These are phyloP conservation scores for Penicillium mononematosum DNA, from an alignment of 495 filamentous ascomycete species.

Conservation along the genomic window DNA sequence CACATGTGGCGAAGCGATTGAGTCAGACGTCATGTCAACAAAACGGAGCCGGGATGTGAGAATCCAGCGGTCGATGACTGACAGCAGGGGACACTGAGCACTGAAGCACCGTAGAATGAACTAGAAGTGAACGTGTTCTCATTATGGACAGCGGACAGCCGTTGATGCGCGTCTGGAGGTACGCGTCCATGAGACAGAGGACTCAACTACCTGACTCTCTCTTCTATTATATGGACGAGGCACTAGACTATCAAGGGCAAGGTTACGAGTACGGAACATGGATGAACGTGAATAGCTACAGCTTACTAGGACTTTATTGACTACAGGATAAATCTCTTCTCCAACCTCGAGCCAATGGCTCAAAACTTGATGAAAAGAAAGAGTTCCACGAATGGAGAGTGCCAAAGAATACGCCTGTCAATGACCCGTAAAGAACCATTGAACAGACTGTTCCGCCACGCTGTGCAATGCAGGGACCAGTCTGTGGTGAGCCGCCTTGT, in stretches of 20 bases:
- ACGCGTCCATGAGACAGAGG: too few species aligned
- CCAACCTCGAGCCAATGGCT: conserved; percentile 47
- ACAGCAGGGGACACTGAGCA: background rate
- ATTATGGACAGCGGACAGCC: too few species aligned
- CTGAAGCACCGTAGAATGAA: background rate
- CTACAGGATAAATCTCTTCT: conserved; percentile 43
- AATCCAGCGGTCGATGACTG: background rate
- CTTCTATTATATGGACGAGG: too few species aligned
- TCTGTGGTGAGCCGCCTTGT: conserved; percentile 56
- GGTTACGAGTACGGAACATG: too few species aligned
- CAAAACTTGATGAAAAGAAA: conserved; percentile 55
- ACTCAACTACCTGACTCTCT: too few species aligned
- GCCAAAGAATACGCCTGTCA: conserved; percentile 71
- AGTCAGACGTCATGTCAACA: conserved; percentile 21
- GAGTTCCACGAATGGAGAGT: conserved; percentile 39
- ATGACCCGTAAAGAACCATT: conserved; percentile 59
- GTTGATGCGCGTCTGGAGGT: too few species aligned
- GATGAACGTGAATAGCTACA: too few species aligned
- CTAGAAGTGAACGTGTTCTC: background rate
- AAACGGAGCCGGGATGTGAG: background rate
- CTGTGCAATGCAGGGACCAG: conserved; percentile 71
- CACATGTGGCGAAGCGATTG: conserved; percentile 18
- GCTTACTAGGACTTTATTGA: too few species aligned
- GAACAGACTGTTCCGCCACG: conserved; percentile 60
- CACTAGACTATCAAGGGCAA: too few species aligned